phyloP scores from a whole-genome alignment of 306 rosid genomes.

The Casuarina cunninghamiana region DNA sequence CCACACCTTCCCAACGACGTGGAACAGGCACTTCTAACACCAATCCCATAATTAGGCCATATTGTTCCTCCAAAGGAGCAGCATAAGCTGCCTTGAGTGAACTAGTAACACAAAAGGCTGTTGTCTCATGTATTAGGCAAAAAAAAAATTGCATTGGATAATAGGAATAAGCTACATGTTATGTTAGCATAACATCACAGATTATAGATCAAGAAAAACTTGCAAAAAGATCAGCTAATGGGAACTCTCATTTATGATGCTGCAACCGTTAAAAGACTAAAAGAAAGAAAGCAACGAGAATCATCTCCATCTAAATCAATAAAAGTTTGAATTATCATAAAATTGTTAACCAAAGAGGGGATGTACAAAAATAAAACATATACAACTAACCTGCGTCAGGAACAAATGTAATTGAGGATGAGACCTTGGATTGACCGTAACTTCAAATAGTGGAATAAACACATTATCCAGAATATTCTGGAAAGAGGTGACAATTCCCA shows the following conservation, averaged over 20 bases:
- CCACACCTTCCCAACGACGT: constrained; percentile 5
- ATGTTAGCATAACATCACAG: not conserved
- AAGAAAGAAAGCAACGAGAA: not conserved
- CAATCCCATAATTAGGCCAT: constrained; percentile 2
- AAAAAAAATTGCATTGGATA: not conserved
- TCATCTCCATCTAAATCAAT: not conserved
- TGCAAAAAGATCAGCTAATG: not conserved
- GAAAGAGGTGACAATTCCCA: constrained; percentile 84
- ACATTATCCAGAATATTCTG: constrained; percentile 80
- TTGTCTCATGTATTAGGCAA: constrained; percentile 11
- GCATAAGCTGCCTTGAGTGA: constrained; percentile 1
- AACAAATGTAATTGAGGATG: constrained; percentile 88
- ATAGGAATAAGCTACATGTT: not conserved
- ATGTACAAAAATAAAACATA: not conserved
- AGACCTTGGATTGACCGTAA: constrained; percentile 74
- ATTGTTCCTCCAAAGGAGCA: not conserved
- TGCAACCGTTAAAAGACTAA: not conserved
- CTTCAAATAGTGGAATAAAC: constrained; percentile 83
- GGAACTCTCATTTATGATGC: not conserved
- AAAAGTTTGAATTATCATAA: not conserved
- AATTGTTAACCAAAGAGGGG: not conserved
- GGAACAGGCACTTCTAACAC: not conserved
- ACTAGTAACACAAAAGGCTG: constrained; percentile 4
- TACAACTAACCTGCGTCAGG: constrained; percentile 64
- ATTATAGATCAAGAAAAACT: not conserved